These are phyloP conservation scores for Tephrocybe sp. DNA, from an alignment of 768 basidiomycete genomes.

Conservation along the genomic window DNA sequence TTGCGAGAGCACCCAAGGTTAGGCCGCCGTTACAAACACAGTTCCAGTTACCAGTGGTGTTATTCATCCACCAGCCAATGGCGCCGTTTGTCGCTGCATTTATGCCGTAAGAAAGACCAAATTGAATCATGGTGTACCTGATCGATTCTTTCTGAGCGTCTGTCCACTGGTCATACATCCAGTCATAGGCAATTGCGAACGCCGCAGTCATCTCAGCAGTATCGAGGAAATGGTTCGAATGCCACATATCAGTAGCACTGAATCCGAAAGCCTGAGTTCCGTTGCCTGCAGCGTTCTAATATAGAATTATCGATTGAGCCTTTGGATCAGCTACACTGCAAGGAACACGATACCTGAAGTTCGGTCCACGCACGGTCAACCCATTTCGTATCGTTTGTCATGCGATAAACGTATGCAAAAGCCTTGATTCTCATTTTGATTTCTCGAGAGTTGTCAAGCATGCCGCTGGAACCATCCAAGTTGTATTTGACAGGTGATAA, in stretches of 20 bases:
- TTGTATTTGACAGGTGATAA: conserved; percentile 66
- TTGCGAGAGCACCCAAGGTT: conserved; percentile 86
- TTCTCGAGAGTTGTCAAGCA: conserved; percentile 86
- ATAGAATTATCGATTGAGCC: not conserved
- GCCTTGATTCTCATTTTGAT: conserved; percentile 92
- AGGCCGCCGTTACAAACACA: conserved; percentile 94
- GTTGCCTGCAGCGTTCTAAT: conserved; percentile 75
- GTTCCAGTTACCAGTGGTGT: conserved; percentile 92
- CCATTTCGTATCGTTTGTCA: conserved; percentile 93
- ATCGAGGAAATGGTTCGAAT: conserved; percentile 88
- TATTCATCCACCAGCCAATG: conserved; percentile 78
- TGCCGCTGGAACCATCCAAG: conserved; percentile 84
- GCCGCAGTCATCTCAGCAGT: conserved; percentile 86
- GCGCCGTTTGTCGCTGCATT: conserved; percentile 42
- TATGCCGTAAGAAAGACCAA: conserved; percentile 72
- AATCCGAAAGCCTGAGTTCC: conserved; percentile 65
- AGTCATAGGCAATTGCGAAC: conserved; percentile 93
- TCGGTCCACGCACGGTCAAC: conserved; percentile 83
- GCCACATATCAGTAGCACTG: conserved; percentile 68
- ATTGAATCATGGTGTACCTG: conserved; percentile 66
- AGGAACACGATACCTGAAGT: conserved; percentile 56
- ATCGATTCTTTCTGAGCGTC: conserved; percentile 69
- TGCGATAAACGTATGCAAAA: conserved; percentile 84
- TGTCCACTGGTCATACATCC: conserved; percentile 58
- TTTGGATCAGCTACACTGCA: not conserved